phyloP scores from a whole-genome alignment of 257 asterid genomes.

The Solanum virginianum region DNA sequence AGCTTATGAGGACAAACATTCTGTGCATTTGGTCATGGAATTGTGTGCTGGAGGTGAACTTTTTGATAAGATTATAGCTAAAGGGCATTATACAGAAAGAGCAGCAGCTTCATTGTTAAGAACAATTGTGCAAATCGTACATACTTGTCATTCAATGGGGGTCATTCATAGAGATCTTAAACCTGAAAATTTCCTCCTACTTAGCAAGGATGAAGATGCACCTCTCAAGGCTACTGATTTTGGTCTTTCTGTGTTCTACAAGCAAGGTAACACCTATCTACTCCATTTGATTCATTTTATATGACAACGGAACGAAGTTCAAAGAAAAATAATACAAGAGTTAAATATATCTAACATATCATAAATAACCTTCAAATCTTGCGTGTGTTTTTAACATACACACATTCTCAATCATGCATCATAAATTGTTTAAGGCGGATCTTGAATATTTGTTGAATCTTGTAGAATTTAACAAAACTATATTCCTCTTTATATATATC shows the following conservation, averaged over 20 bases:
- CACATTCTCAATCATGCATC: background rate
- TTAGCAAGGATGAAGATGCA: slow-evolving; percentile 45
- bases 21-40: slow-evolving; percentile 53
- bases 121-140: slow-evolving; percentile 55
- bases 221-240: slow-evolving; percentile 64
- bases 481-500: background rate
- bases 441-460: background rate
- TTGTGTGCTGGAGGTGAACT: slow-evolving; percentile 62
- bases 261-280: slow-evolving; percentile 22
- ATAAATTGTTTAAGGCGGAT: background rate
- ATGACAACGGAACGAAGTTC: background rate
- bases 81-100: slow-evolving; percentile 53
- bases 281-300: background rate
- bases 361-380: background rate
- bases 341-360: background rate
- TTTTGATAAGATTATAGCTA: slow-evolving; percentile 45
- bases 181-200: slow-evolving; percentile 52
- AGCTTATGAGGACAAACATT: slow-evolving; percentile 53
- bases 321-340: background rate
- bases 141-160: slow-evolving; percentile 57
- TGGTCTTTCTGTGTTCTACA: slow-evolving; percentile 55
- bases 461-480: background rate
- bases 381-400: background rate
- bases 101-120: slow-evolving; percentile 53
- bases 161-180: slow-evolving; percentile 58